Evolutionary conservation across 257 asterid genomes (phyloP), one percentile per base, ranked within the genome.

Genomic region (Anisodus tanguticus): DNA sequence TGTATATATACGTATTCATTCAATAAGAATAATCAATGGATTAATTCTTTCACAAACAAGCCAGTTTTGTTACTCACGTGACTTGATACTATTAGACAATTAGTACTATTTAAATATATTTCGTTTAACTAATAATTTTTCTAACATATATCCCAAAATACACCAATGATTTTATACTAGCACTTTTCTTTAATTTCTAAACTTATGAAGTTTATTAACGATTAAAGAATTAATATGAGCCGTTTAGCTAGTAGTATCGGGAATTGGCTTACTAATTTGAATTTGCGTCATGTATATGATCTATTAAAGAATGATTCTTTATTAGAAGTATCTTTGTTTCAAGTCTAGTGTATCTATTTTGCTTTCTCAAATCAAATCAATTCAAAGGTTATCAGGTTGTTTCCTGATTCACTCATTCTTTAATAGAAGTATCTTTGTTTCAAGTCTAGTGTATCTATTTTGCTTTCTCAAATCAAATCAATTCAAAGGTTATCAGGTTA

Each of bases 41-140:
- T 22, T 22, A 22, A 22, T 22, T 22, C 26, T 22, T 22, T 22
- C 26, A 22, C 49, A 67, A 67, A 69, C 54, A 69, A 31, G 19
- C 15, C 16, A 71, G 15, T 51, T 76, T 76, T 8, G 64, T 76
- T 26, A 76, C 45, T 51, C 63, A 26, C 26, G 63, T 76, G 80
- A 51, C 63, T 22, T 51, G 19, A 51, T 76, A 51, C 47, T 49
- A 11, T 9, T 9, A 45, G 35, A 31, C 35, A 31, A 31, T 0
- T 31, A 31, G 35, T 31, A 31, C 35, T 31, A 31, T 1, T 31
- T 31, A 31, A 31, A 26, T 74, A 74, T 49, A 51, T 51, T 76
- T 51, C 47, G 5, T 51, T 76, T 35, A 22, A 12, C 39, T 76
- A 51, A 12, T 26, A 76, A 51, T 6, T 6, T 22, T 53, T 76